These are phyloP conservation scores for Ophiocordyceps sinensis DNA, from an alignment of 2,329 filamentous ascomycete genomes.

Conservation along the genomic window DNA sequence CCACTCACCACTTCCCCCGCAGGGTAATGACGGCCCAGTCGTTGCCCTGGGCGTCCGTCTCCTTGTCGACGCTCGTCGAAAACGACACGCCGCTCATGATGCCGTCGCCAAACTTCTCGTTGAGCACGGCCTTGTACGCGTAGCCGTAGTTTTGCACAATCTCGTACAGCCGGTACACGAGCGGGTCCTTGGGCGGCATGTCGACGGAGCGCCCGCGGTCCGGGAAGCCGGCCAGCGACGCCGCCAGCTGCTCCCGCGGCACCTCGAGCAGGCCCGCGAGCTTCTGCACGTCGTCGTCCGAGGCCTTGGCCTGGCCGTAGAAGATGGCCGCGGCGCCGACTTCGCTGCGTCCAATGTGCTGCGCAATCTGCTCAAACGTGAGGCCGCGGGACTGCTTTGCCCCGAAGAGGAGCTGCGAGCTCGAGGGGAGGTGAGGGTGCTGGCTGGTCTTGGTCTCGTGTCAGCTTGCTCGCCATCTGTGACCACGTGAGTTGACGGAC, in stretches of 20 bases:
- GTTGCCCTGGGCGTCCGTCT: constrained; percentile 68
- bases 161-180: constrained; percentile 81
- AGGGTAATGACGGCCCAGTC: constrained; percentile 77
- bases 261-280: constrained; percentile 53
- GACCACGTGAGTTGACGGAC: no score
- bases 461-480: no score
- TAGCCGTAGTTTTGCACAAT: constrained; percentile 96
- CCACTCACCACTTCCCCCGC: constrained; percentile 64
- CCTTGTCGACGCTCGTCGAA: constrained; percentile 83
- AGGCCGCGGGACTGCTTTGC: constrained; percentile 65
- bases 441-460: neutral
- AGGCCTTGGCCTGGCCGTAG: constrained; percentile 73
- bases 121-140: constrained; percentile 86
- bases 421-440: neutral
- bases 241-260: constrained; percentile 37
- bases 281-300: constrained; percentile 49
- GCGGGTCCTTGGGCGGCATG: constrained; percentile 23
- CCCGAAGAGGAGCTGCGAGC: constrained; percentile 38
- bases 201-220: constrained; percentile 55
- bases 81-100: constrained; percentile 97
- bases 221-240: constrained; percentile 57
- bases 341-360: constrained; percentile 61
- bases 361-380: constrained; percentile 65
- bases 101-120: constrained; percentile 88
- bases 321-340: constrained; percentile 80